Base-by-base conservation (phyloP, 805 yeast species). In the Maudiozyma barnettii region DNA sequence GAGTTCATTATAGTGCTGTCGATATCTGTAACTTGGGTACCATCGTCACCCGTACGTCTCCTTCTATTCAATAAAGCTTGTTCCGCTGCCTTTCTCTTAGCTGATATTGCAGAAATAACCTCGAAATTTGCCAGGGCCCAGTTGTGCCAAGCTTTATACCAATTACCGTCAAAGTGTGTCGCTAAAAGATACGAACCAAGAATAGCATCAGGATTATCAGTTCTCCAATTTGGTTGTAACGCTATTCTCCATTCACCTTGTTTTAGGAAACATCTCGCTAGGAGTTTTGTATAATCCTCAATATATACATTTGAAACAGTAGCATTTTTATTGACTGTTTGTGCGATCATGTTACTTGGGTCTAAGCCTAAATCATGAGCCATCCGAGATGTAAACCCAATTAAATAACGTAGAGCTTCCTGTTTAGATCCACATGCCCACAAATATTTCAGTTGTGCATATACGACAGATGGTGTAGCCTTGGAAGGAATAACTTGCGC, bases 131-230 rank as follows among this genome's bases (percentile, higher is more conserved):
- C 96, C 59, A 91, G 72, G 0, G 98, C 98, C 98, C 98, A 91
- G 61, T 87, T 90, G 61, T 91, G 98, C 98, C 98, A 91, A 22
- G 97, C 97, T 61, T 91, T 91, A 60, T 91, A 91, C 98, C 98
- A 91, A 29, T 77, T 76, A 30, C 78, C 73, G 61, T 90, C 97
- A 64, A 91, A 90, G 61, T 89, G 96, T 0, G 98, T 90, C 0
- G 97, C 97, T 51, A 90, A 71, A 45, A 90, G 70, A 61, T 86
- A 91, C 0, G 96, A 88, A n/a, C 96, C 96, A 49, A 91, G 68
- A 54, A 91, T 88, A 2, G 90, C 83, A 39, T 86, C 88, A 2
- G 88, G 81, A 29, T 75, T 77, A 52, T 81, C 84, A n/a, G 78
- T 75, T 49, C 84, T 75, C 97, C 97, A 90, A 53, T 77, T 78